Conservation (phyloP, 1,284 basidiomycete species). For the Tetrapyrgos nigripes region DNA sequence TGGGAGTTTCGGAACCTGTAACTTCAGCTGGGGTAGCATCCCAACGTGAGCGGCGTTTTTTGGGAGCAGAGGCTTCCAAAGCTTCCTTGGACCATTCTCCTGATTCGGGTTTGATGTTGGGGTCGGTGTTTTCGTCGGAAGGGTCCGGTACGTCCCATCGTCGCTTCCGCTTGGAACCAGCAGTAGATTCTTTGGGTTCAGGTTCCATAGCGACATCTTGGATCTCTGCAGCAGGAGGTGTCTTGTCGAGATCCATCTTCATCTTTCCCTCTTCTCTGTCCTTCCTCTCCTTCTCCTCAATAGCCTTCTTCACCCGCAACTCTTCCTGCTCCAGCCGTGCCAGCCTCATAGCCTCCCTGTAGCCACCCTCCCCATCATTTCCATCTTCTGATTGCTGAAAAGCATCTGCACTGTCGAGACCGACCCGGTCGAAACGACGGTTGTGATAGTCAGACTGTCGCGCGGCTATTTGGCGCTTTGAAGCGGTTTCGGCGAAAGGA, state of each 20-base stretch:
- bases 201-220: slow-evolving; percentile 73
- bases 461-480: slow-evolving; percentile 91
- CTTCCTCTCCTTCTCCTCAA: slow-evolving; percentile 86
- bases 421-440: slow-evolving; percentile 86
- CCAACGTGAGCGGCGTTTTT: slow-evolving; percentile 94
- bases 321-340: slow-evolving; percentile 95
- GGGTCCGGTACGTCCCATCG: slow-evolving; percentile 86
- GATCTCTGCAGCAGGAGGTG: slow-evolving; percentile 80
- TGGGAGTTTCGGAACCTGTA: slow-evolving; percentile 64
- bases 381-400: slow-evolving; percentile 73
- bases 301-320: slow-evolving; percentile 81
- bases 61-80: slow-evolving; percentile 72
- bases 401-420: slow-evolving; percentile 80
- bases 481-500: slow-evolving; percentile 93
- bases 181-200: slow-evolving; percentile 42
- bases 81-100: slow-evolving; percentile 80
- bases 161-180: slow-evolving; percentile 78
- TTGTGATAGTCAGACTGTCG: slow-evolving; percentile 97
- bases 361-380: slow-evolving; percentile 81
- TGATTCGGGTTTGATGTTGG: slow-evolving; percentile 55
- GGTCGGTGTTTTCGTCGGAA: slow-evolving; percentile 64
- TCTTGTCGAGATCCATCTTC: slow-evolving; percentile 88
- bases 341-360: slow-evolving; percentile 96
- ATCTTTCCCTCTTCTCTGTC: slow-evolving; percentile 83
- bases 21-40: slow-evolving; percentile 86